A percentile compares a stretch with the other conserved stretches of the same genome.
Conservation (phyloP, 1,284 basidiomycete species). For the Rugosomyces carneus region DNA sequence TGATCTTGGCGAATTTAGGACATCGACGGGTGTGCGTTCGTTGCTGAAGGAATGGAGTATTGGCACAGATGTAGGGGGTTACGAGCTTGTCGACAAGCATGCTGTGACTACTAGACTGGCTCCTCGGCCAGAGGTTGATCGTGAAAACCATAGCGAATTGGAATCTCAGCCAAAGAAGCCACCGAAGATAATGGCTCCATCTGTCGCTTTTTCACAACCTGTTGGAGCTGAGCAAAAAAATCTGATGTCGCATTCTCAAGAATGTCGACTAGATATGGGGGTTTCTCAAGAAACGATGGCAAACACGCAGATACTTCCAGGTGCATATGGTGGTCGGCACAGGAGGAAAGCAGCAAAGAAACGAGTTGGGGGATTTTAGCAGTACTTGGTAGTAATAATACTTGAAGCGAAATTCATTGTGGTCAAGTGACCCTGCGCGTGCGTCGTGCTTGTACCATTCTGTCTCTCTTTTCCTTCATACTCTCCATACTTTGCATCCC, state of each 20-base stretch:
- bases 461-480: slow-evolving; percentile 7
- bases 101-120: slow-evolving; percentile 18
- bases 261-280: slow-evolving; percentile 9
- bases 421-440: slow-evolving; percentile 17
- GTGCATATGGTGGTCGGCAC: slow-evolving; percentile 61
- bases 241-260: slow-evolving; percentile 12
- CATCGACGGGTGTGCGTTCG: slow-evolving; percentile 50
- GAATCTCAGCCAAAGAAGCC: slow-evolving; percentile 25
- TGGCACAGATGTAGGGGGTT: slow-evolving; percentile 44
- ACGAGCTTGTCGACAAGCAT: slow-evolving; percentile 53
- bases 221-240: slow-evolving; percentile 15
- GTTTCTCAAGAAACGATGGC: slow-evolving; percentile 42
- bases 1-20: slow-evolving; percentile 20
- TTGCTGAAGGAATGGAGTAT: slow-evolving; percentile 64
- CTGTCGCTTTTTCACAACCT: slow-evolving; percentile 13
- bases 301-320: slow-evolving; percentile 69
- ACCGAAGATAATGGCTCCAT: slow-evolving; percentile 29
- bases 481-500: slow-evolving; percentile 16
- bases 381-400: too few species aligned
- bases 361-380: slow-evolving; percentile 71
- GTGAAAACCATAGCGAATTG: neutral
- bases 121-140: neutral
- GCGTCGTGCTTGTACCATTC: slow-evolving; percentile 2
- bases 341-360: slow-evolving; percentile 66
- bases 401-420: neutral